These are phyloP conservation scores for Petunia hybrid DNA, from an alignment of 305 asterid species.

Conservation along the genomic window DNA sequence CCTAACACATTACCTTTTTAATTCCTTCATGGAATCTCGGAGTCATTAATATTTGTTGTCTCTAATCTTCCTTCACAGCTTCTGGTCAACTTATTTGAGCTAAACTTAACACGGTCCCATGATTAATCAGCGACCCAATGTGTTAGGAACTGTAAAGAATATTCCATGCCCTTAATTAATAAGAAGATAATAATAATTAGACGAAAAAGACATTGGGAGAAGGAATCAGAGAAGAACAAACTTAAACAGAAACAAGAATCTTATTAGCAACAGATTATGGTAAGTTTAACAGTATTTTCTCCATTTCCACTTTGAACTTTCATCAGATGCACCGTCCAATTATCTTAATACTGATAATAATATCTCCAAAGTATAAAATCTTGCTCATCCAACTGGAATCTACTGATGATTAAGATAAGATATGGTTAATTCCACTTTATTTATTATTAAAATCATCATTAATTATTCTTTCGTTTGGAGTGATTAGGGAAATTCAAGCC, in stretches of 20 bases:
- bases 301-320: slow-evolving; percentile 29
- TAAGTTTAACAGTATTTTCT: slow-evolving; percentile 36
- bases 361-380: slow-evolving; percentile 49
- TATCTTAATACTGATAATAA: slow-evolving; percentile 38
- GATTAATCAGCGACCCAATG: not conserved
- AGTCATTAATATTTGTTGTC: slow-evolving; percentile 18
- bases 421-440: slow-evolving; percentile 43
- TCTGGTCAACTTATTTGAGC: not conserved
- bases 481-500: slow-evolving; percentile 37
- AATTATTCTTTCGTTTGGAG: slow-evolving; percentile 37
- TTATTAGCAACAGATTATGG: slow-evolving; percentile 35
- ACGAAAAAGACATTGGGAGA: not conserved
- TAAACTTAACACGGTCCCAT: not conserved
- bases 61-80: slow-evolving; percentile 17
- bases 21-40: not conserved
- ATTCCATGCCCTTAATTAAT: not conserved
- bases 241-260: slow-evolving; percentile 25
- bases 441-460: slow-evolving; percentile 14
- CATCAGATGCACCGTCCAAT: slow-evolving; percentile 3
- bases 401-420: slow-evolving; percentile 42
- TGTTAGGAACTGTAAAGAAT: not conserved
- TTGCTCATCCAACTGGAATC: slow-evolving; percentile 67
- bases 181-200: not conserved
- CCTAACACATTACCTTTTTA: not conserved
- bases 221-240: slow-evolving; percentile 15